A percentile compares a stretch with the other conserved stretches of the same genome.
Evolutionary conservation across 2,329 filamentous ascomycete species (phyloP).

Genomic region (Aspergillus phoenicis): DNA sequence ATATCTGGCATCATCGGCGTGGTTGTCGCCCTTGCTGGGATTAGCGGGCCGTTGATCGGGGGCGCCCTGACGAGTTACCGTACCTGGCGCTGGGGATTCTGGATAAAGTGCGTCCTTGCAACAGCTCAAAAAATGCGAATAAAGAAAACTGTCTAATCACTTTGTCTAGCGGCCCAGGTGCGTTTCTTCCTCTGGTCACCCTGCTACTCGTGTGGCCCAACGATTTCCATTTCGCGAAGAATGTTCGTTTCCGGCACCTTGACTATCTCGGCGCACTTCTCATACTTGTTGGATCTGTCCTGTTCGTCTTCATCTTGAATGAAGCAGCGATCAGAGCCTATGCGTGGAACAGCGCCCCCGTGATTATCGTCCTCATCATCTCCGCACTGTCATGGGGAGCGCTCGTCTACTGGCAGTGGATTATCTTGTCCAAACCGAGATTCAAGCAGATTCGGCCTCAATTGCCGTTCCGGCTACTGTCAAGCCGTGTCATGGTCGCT

Average conservation of each 20-base stretch:
- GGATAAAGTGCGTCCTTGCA: constrained; percentile 3
- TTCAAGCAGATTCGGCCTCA: constrained; percentile 5
- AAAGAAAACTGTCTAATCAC: not conserved
- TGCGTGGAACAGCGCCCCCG: constrained; percentile 7
- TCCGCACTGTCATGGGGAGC: constrained; percentile 7
- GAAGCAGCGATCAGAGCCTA: constrained; percentile 5
- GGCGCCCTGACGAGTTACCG: constrained; percentile 7
- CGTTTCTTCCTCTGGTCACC: not conserved
- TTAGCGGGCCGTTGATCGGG: constrained; percentile 7
- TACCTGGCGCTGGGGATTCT: constrained; percentile 9
- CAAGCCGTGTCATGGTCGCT: constrained; percentile 6
- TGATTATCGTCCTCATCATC: constrained; percentile 3
- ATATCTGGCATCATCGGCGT: constrained; percentile 8
- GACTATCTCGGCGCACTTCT: constrained; percentile 8
- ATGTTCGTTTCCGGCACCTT: constrained; percentile 9
- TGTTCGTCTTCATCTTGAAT: constrained; percentile 10
- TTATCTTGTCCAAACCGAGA: not conserved
- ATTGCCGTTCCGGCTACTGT: constrained; percentile 7
- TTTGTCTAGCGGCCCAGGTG: not conserved
- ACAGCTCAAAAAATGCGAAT: not conserved
- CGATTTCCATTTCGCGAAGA: constrained; percentile 7
- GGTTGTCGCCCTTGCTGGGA: constrained; percentile 6
- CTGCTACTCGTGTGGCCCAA: constrained; percentile 5
- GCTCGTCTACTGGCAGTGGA: constrained; percentile 8
- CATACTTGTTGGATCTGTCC: constrained; percentile 6